Base-by-base conservation (phyloP, 148 eudicot genomes). In the Beta vulgaris region DNA sequence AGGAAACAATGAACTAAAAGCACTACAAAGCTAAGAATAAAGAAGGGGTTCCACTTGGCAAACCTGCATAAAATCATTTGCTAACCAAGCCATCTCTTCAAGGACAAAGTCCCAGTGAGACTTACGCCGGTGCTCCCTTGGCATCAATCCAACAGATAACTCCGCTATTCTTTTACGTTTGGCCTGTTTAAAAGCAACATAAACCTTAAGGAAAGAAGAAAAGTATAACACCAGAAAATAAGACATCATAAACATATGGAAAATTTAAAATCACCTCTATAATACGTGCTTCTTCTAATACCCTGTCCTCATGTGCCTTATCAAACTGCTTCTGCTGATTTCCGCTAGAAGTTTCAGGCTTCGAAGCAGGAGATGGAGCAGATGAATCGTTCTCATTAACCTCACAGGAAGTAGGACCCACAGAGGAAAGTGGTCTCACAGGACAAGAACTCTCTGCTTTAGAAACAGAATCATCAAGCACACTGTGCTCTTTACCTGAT, bases 51-150 rank as follows among this genome's bases (percentile, higher is more conserved):
- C 46, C 6, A 43, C 21, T 37, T 2, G 46, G 73, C 81, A 81
- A 77, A 95, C 98, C 97, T 95, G 99, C 23, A 94, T 87, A 82
- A 92, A 95, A 85, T 95, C 99, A 86, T 95, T 95, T 10, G 99
- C 96, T 87, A 96, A 63, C 99, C 99, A 96, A 73, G 89, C 79
- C 98, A 96, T 92, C 79, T 96, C 99, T 78, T 92, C 98, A 70
- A 96, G 86, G 35, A 96, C 98, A 82, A 86, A 88, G 77, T 86
- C 91, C 99, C 99, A 96, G 3, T 91, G 93, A 77, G 94, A 82
- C 84, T 82, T 90, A 37, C 49, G 83, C 72, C 77, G 80, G 60
- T 78, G 80, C 73, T 86, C 88, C 58, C 16, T 71, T 18, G 85
- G 85, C 28, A 81, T 68, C 28, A 80, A 78, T 68, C 79, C 84